A percentile compares a stretch with the other conserved stretches of the same genome.
These are phyloP conservation scores for Halophytophthora polymorphica DNA, from an alignment of 352 stramenopile species.

Conservation along the genomic window DNA sequence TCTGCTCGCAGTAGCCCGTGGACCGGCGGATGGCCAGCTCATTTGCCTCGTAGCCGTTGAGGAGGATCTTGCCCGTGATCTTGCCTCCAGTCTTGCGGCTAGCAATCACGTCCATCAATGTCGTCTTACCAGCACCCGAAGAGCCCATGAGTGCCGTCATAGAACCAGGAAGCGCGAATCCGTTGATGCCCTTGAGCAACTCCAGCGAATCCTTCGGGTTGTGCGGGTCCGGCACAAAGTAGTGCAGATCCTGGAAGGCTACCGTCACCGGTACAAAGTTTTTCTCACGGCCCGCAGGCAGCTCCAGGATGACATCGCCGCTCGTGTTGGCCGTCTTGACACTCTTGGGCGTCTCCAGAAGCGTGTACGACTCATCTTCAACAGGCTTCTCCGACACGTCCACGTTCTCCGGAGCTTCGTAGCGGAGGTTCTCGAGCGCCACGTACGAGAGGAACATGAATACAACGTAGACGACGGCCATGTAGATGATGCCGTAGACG, in stretches of 20 bases:
- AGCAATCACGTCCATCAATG: conserved; percentile 84
- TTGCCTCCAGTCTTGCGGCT: conserved; percentile 79
- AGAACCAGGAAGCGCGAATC: conserved; percentile 26
- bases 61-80: conserved; percentile 65
- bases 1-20: conserved; percentile 20
- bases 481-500: conserved; percentile 24
- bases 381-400: conserved; percentile 18
- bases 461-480: conserved; percentile 17
- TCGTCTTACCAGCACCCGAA: conserved; percentile 24
- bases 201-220: conserved; percentile 20
- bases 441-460: conserved; percentile 31
- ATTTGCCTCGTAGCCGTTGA: conserved; percentile 69
- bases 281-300: conserved; percentile 3
- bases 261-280: conserved; percentile 33
- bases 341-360: conserved; percentile 4
- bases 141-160: conserved; percentile 44
- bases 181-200: conserved; percentile 38
- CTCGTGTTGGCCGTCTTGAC: neutral
- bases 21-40: conserved; percentile 15
- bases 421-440: conserved; percentile 11
- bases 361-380: conserved; percentile 9
- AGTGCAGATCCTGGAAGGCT: conserved; percentile 29
- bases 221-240: conserved; percentile 13
- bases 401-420: conserved; percentile 18
- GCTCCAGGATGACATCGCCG: neutral